These are phyloP conservation scores for Omphalotus guepiniiformis DNA, from an alignment of 768 basidiomycete species.

Conservation along the genomic window DNA sequence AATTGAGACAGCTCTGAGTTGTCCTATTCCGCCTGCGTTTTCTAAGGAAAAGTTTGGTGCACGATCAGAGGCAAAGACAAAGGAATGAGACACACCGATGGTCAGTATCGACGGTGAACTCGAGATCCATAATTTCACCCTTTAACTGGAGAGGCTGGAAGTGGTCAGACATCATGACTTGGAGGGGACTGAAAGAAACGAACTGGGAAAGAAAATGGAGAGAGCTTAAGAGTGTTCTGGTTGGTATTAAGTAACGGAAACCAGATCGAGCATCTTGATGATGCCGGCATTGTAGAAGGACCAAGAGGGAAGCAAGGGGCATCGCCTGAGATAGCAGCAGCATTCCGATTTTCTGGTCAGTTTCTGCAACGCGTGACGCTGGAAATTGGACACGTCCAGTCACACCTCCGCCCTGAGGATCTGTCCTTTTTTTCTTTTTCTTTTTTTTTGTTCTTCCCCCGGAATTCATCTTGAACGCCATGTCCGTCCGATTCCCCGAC, in stretches of 20 bases:
- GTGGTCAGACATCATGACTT: conserved; percentile 51
- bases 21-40: conserved; percentile 89
- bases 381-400: neutral
- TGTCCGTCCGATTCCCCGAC: neutral
- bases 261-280: conserved; percentile 41
- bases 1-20: conserved; percentile 84
- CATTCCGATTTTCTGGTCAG: conserved; percentile 6
- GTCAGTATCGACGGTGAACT: conserved; percentile 68
- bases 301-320: conserved; percentile 2
- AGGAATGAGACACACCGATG: conserved; percentile 41
- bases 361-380: conserved; percentile 1
- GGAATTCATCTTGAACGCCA: conserved; percentile 31
- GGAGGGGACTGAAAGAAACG: conserved; percentile 42
- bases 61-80: neutral
- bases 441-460: conserved; percentile 29
- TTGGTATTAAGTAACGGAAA: conserved; percentile 57
- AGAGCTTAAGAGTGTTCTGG: conserved; percentile 50
- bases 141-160: conserved; percentile 63
- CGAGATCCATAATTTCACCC: conserved; percentile 75
- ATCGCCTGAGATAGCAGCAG: conserved; percentile 4
- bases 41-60: conserved; percentile 45
- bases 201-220: conserved; percentile 40
- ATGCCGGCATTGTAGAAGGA: conserved; percentile 11
- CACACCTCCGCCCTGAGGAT: conserved; percentile 36
- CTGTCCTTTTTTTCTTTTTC: conserved; percentile 19